phyloP scores from a whole-genome alignment of 2,329 filamentous ascomycete genomes.

The Neofusicoccum umdonicola region DNA sequence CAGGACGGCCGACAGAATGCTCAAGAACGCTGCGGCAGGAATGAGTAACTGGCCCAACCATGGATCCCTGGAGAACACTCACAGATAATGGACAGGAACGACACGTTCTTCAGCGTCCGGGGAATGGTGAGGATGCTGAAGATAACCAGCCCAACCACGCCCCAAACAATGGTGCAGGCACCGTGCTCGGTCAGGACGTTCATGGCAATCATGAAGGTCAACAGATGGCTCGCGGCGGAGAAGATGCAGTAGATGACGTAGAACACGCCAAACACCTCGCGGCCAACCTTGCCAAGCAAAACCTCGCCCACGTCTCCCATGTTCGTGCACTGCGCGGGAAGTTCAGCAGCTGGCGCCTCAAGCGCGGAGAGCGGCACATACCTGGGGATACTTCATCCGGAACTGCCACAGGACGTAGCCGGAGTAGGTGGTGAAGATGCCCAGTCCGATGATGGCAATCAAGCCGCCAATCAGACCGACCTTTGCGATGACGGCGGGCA shows the following conservation, averaged over 20 bases:
- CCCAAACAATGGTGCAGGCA: constrained; percentile 64
- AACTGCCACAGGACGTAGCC: constrained; percentile 62
- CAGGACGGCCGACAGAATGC: constrained; percentile 63
- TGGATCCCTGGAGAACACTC: background rate
- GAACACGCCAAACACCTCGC: constrained; percentile 59
- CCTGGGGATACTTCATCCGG: constrained; percentile 57
- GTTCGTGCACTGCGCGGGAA: constrained; percentile 52
- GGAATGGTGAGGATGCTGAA: constrained; percentile 61
- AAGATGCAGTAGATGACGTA: constrained; percentile 47
- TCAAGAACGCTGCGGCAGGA: constrained; percentile 54
- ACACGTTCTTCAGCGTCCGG: constrained; percentile 61
- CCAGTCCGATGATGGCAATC: constrained; percentile 48
- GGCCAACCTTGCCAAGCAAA: constrained; percentile 54
- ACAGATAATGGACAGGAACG: constrained; percentile 61
- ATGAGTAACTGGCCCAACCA: background rate
- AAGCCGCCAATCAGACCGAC: constrained; percentile 48
- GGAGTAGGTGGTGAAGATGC: constrained; percentile 60
- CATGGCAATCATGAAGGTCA: constrained; percentile 69
- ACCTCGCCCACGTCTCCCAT: constrained; percentile 69
- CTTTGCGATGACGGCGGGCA: constrained; percentile 46
- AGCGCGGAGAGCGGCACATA: constrained; percentile 45
- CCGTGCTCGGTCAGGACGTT: constrained; percentile 61
- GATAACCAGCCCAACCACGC: constrained; percentile 57
- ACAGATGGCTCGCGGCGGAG: constrained; percentile 68
- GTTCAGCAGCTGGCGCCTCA: constrained; percentile 61